Percentiles rank a stretch among this genome's conserved stretches.
Conservation (phyloP, 331 rosid genomes). For the Acacia pycnantha region DNA sequence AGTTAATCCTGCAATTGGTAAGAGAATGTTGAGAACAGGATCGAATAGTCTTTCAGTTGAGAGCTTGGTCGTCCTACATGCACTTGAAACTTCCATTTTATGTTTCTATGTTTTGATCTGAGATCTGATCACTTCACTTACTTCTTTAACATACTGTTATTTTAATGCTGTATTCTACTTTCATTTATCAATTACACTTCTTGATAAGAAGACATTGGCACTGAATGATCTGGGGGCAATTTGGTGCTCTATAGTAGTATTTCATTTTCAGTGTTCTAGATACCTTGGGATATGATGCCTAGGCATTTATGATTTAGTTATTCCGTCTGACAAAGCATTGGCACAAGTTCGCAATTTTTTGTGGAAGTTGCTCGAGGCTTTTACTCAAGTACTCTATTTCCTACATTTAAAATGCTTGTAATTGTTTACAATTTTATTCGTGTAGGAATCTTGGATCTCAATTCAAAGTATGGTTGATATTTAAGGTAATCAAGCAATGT, state of each 20-base stretch:
- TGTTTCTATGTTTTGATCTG: background rate
- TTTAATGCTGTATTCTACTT: background rate
- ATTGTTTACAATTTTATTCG: too few species aligned
- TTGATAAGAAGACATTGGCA: background rate
- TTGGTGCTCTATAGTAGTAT: background rate
- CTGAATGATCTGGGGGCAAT: background rate
- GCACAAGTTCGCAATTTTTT: too few species aligned
- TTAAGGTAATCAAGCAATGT: too few species aligned
- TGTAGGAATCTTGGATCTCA: too few species aligned
- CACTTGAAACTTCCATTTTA: background rate
- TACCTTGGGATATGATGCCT: background rate
- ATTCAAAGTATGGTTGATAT: too few species aligned
- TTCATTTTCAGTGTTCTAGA: background rate
- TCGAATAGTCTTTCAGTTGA: conserved; percentile 28
- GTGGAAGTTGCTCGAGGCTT: too few species aligned
- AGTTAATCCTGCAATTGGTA: background rate
- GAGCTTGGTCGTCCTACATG: background rate
- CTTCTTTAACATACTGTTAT: background rate
- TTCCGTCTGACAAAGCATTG: too few species aligned
- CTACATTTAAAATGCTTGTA: too few species aligned
- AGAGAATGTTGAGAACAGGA: background rate
- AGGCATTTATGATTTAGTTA: background rate
- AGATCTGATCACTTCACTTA: background rate
- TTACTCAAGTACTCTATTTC: too few species aligned
- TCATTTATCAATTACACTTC: background rate